These are phyloP conservation scores for Penicillium ucsense DNA, from an alignment of 495 filamentous ascomycete species.

Conservation along the genomic window DNA sequence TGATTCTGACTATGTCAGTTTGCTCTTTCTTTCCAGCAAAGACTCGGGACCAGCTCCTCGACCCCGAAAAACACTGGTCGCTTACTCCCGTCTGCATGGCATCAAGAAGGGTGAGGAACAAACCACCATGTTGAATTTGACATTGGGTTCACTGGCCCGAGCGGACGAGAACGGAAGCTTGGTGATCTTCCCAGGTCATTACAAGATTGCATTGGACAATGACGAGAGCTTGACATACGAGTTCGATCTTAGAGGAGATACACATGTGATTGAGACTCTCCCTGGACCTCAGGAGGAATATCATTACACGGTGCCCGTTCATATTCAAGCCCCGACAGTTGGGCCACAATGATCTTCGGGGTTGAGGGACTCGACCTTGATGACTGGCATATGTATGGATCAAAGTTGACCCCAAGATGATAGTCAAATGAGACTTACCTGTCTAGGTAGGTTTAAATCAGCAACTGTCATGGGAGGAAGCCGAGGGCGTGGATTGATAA, in stretches of 20 bases:
- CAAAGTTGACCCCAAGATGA: no score
- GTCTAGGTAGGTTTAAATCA: no score
- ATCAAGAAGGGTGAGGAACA: slow-evolving; percentile 25
- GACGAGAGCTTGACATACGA: not conserved
- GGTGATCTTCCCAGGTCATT: slow-evolving; percentile 50
- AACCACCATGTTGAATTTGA: slow-evolving; percentile 32
- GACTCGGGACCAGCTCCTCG: slow-evolving; percentile 43
- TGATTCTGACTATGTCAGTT: slow-evolving; percentile 44
- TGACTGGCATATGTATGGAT: no score
- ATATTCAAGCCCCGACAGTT: not conserved
- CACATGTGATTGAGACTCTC: slow-evolving; percentile 1
- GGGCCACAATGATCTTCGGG: no score
- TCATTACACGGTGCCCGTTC: slow-evolving; percentile 6
- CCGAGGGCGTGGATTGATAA: no score
- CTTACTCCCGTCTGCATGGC: slow-evolving; percentile 38
- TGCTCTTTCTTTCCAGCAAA: slow-evolving; percentile 38
- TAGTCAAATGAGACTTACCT: no score
- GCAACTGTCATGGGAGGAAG: no score
- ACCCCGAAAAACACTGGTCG: slow-evolving; percentile 46
- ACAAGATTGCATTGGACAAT: slow-evolving; percentile 41
- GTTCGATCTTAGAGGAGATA: not conserved
- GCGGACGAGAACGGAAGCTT: slow-evolving; percentile 44
- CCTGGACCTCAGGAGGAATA: slow-evolving; percentile 4
- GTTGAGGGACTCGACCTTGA: no score
- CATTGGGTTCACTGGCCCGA: slow-evolving; percentile 43